Evolutionary conservation across 192 early-diverging fungal genomes (phyloP).

Genomic region (Polychytrium aggregatum): DNA sequence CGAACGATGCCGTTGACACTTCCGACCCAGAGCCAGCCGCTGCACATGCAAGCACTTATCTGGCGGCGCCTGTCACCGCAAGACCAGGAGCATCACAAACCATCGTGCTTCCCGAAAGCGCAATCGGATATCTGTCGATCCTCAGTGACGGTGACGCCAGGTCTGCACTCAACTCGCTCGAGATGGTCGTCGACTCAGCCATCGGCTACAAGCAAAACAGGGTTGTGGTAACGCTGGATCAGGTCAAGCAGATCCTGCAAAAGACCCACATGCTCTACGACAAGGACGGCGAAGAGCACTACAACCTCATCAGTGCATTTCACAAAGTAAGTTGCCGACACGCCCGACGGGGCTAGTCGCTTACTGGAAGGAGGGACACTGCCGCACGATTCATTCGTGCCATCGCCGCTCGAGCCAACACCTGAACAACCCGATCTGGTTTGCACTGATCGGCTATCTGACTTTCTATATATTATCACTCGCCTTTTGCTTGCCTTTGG

Average conservation of each 20-base stretch:
- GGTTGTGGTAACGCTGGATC: slow-evolving; percentile 25
- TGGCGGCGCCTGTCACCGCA: too few species aligned
- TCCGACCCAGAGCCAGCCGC: too few species aligned
- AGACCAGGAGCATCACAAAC: too few species aligned
- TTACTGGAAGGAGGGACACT: background rate
- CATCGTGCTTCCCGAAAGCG: too few species aligned
- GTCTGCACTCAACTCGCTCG: slow-evolving; percentile 53
- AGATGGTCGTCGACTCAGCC: slow-evolving; percentile 35
- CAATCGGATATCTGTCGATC: slow-evolving; percentile 40
- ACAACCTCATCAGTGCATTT: slow-evolving; percentile 78
- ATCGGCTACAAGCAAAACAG: slow-evolving; percentile 4
- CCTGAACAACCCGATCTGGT: background rate
- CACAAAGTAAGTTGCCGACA: slow-evolving; percentile 56
- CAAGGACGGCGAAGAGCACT: slow-evolving; percentile 76
- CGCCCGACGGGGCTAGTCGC: too few species aligned
- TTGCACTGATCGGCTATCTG: too few species aligned
- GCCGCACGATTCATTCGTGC: background rate
- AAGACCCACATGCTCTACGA: slow-evolving; percentile 75
- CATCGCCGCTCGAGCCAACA: background rate
- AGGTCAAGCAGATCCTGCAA: slow-evolving; percentile 60
- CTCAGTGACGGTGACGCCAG: slow-evolving; percentile 72
- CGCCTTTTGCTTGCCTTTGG: too few species aligned
- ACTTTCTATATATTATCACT: too few species aligned
- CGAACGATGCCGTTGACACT: too few species aligned
- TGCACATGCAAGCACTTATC: too few species aligned